Conservation (phyloP, 129 eudicot genomes). For the Lonicera japonica region DNA sequence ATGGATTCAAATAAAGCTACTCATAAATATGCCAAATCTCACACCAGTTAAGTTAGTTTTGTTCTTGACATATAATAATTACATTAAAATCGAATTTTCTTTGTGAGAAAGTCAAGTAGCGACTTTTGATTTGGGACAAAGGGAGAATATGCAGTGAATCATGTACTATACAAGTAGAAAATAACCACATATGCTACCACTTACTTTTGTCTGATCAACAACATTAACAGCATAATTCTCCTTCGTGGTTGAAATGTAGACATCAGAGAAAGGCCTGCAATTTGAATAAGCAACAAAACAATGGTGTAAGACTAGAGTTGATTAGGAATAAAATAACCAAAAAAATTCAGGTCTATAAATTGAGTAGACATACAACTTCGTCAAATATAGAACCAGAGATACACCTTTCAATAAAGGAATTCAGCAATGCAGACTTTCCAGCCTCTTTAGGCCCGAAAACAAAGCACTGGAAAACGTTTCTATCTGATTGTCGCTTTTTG, state of each 20-base stretch:
- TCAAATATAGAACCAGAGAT: slow-evolving; percentile 6
- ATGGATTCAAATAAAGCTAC: no score
- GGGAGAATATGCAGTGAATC: no score
- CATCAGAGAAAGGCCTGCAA: slow-evolving; percentile 73
- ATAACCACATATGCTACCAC: no score
- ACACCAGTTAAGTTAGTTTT: no score
- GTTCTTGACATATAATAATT: no score
- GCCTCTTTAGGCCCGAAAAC: slow-evolving; percentile 58
- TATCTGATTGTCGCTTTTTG: slow-evolving; percentile 45
- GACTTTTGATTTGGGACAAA: no score
- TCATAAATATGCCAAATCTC: no score
- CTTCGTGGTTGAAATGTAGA: slow-evolving; percentile 47
- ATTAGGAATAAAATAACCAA: neutral
- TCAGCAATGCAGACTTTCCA: slow-evolving; percentile 69
- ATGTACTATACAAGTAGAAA: no score
- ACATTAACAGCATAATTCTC: slow-evolving; percentile 72
- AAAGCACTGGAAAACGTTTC: slow-evolving; percentile 52
- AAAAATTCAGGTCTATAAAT: neutral
- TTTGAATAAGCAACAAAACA: slow-evolving; percentile 6
- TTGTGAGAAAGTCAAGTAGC: no score
- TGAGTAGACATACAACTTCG: neutral
- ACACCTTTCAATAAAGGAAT: slow-evolving; percentile 84
- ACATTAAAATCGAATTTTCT: no score
- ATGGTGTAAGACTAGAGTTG: no score
- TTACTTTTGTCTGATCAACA: slow-evolving; percentile 64